Evolutionary conservation across 805 yeast species (phyloP), one percentile per base, ranked within the genome.

Genomic region (Wickerhamomyces silvicola): DNA sequence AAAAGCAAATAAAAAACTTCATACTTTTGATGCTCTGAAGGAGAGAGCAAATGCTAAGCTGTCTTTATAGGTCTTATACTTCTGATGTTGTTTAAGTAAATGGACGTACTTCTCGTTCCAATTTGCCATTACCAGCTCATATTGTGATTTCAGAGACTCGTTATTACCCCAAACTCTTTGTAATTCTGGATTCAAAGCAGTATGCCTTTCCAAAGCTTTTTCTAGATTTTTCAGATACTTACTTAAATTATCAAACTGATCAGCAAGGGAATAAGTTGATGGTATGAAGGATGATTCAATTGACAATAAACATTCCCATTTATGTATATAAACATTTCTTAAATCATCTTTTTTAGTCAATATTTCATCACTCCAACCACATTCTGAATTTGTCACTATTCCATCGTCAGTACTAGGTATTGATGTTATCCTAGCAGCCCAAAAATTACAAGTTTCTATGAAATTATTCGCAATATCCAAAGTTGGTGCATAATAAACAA

Each of bases 391-490:
- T 6, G 90, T 78, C 2, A 86, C 76, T 20, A 83, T 66, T 40
- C 81, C 76, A 34, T 76, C 80, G 46, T 78, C 82, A 0, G 77
- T 38, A 20, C 63, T 67, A 4, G 95, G 95, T 14, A 84, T 78
- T 11, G 87, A 80, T 6, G 94, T 80, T 22, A 82, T 70, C 42
- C 92, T 71, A 2, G 90, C 83, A 3, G 94, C 84, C 95, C 96
- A 87, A 53, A 83, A 87, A 55, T 86, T 87, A 57, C 92, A 78
- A 5, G 90, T 75, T 43, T 79, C 72, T 12, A 82, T 75, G 55
- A 73, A 84, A 48, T 76, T 81, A 26, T 61, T 58, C 0, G 95
- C 92, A 37, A 73, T 72, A 43, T 78, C 82, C 11, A 37, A 21
- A 23, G 36, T 36, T 22, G 50, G 43, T 3, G 54, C 52, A 31